Conservation (phyloP, 331 rosid genomes). For the Acacia pycnantha region DNA sequence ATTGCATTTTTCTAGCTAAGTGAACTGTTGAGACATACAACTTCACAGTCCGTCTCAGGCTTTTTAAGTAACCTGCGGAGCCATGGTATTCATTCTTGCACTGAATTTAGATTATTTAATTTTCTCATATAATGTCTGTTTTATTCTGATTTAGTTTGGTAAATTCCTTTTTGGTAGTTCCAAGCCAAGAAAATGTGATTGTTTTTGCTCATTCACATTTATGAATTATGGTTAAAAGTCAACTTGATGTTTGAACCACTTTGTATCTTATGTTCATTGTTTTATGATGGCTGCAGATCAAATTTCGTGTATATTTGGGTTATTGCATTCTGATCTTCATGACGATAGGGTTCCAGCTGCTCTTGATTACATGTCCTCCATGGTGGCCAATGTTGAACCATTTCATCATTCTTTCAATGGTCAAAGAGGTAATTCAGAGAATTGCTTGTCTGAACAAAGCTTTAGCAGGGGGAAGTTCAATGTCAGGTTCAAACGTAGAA, state of each 20-base stretch:
- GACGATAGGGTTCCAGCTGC: slow-evolving; percentile 61
- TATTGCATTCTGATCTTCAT: slow-evolving; percentile 80
- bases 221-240: neutral
- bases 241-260: slow-evolving; percentile 7
- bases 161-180: neutral
- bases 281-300: slow-evolving; percentile 50
- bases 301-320: slow-evolving; percentile 78
- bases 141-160: slow-evolving; percentile 13
- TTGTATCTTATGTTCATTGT: slow-evolving; percentile 15
- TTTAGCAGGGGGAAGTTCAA: slow-evolving; percentile 64
- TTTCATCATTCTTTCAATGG: slow-evolving; percentile 43
- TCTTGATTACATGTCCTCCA: slow-evolving; percentile 84
- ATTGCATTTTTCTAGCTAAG: slow-evolving; percentile 53
- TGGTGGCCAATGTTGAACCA: slow-evolving; percentile 76
- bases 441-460: slow-evolving; percentile 42
- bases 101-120: neutral
- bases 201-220: neutral
- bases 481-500: slow-evolving; percentile 83
- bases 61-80: slow-evolving; percentile 82
- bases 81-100: slow-evolving; percentile 52
- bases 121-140: slow-evolving; percentile 16
- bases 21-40: slow-evolving; percentile 70
- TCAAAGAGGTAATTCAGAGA: slow-evolving; percentile 38
- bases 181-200: slow-evolving; percentile 3
- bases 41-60: slow-evolving; percentile 63